A percentile compares a stretch with the other conserved stretches of the same genome.
These are phyloP conservation scores for Spencermartinsiella ligniputridi DNA, from an alignment of 1,139 yeast species.

Conservation along the genomic window DNA sequence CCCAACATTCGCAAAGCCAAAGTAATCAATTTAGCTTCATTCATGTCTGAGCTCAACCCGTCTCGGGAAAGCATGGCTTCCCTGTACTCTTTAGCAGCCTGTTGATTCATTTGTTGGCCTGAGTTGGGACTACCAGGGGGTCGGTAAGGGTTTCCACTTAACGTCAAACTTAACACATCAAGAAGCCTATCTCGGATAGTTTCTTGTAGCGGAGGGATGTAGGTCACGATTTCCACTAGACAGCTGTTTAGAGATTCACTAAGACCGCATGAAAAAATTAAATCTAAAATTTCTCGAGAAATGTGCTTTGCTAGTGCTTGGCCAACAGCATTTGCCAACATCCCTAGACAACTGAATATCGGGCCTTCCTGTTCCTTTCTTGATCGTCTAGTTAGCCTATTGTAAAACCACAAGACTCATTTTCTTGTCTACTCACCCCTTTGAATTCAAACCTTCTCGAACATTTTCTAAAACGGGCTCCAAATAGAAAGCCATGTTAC, in stretches of 20 bases:
- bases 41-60: slow-evolving; percentile 36
- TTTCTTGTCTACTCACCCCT: slow-evolving; percentile 35
- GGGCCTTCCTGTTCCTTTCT: slow-evolving; percentile 80
- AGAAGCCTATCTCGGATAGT: slow-evolving; percentile 68
- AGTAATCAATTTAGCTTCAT: slow-evolving; percentile 51
- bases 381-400: slow-evolving; percentile 33
- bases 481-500: slow-evolving; percentile 81
- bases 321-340: slow-evolving; percentile 84
- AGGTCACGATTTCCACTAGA: slow-evolving; percentile 57
- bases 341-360: slow-evolving; percentile 82
- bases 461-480: slow-evolving; percentile 82
- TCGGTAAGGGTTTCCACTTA: slow-evolving; percentile 75
- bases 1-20: slow-evolving; percentile 72
- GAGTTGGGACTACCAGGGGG: slow-evolving; percentile 88
- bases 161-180: slow-evolving; percentile 67
- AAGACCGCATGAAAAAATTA: slow-evolving; percentile 77
- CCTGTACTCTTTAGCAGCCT: slow-evolving; percentile 72
- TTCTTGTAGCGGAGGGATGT: slow-evolving; percentile 76
- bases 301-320: slow-evolving; percentile 91
- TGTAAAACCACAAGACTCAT: slow-evolving; percentile 5
- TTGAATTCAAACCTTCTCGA: slow-evolving; percentile 74
- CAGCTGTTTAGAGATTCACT: slow-evolving; percentile 78
- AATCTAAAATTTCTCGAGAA: slow-evolving; percentile 73
- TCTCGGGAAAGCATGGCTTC: slow-evolving; percentile 69
- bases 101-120: slow-evolving; percentile 50